Evolutionary conservation across 306 rosid species (phyloP).

Genomic region (Vigna reflexopilosa): DNA sequence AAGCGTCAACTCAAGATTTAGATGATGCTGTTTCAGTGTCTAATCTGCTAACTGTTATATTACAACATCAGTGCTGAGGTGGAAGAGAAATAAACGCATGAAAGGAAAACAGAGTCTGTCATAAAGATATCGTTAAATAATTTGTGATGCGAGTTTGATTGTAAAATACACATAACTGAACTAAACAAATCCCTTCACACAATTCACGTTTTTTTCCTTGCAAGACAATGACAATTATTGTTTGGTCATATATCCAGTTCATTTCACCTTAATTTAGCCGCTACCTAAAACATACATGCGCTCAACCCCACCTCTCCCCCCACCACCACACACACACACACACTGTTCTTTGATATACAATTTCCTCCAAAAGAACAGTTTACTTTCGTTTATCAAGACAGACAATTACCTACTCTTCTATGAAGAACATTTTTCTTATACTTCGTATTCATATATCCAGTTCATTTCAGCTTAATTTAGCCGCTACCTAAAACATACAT

Average conservation of each 20-base stretch:
- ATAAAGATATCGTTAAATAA: not conserved
- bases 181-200: not conserved
- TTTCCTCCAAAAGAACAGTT: no score
- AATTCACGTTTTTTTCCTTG: not conserved
- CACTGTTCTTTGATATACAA: no score
- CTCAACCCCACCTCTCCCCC: no score
- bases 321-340: no score
- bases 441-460: no score
- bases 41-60: not conserved
- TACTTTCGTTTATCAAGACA: no score
- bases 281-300: not conserved
- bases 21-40: not conserved
- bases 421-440: no score
- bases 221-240: not conserved
- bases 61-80: not conserved
- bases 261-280: not conserved
- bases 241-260: not conserved
- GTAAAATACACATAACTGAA: not conserved
- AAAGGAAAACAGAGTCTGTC: not conserved
- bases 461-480: not conserved
- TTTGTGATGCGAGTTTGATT: not conserved
- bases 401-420: no score
- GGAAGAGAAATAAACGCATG: not conserved
- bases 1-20: slow-evolving; percentile 9
- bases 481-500: not conserved